phyloP scores from a whole-genome alignment of 768 basidiomycete genomes.

The Boletellus sp. region DNA sequence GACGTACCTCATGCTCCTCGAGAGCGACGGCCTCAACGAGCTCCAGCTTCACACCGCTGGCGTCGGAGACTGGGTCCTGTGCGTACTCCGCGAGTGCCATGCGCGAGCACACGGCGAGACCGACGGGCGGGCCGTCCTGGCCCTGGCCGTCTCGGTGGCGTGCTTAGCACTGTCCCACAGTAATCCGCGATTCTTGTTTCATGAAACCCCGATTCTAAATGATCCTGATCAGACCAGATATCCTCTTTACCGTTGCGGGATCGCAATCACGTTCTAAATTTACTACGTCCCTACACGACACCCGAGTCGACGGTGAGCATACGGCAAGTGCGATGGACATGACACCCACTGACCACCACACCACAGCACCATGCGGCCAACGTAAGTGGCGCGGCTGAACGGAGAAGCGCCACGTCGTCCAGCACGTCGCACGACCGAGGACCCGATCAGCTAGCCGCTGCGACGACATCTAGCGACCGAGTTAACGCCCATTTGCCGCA shows the following conservation, averaged over 20 bases:
- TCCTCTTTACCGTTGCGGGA: conserved; percentile 34
- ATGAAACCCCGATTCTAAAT: conserved; percentile 23
- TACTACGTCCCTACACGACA: conserved; percentile 41
- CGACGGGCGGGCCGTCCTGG: conserved; percentile 16
- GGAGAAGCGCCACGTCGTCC: conserved; percentile 17
- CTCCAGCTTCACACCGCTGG: conserved; percentile 40
- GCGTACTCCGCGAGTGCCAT: conserved; percentile 19
- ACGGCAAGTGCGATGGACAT: conserved; percentile 6
- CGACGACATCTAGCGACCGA: conserved; percentile 8
- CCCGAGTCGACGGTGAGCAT: conserved; percentile 25
- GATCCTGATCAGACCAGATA: conserved; percentile 36
- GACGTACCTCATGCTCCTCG: conserved; percentile 57
- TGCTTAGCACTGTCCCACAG: conserved; percentile 36
- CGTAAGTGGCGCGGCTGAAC: conserved; percentile 24
- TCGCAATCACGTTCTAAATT: conserved; percentile 39
- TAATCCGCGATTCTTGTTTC: conserved; percentile 29
- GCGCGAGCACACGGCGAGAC: conserved; percentile 3
- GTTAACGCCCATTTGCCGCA: conserved; percentile 9
- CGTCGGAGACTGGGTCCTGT: conserved; percentile 33
- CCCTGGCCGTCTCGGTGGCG: conserved; percentile 32
- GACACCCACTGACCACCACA: conserved; percentile 12
- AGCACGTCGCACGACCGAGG: conserved; percentile 22
- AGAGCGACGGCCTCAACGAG: conserved; percentile 49
- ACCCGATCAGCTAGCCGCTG: conserved; percentile 6
- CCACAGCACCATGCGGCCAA: conserved; percentile 22